Base-by-base conservation (phyloP, 2,329 filamentous ascomycete genomes). In the Zelopaecilomyces penicillatus region DNA sequence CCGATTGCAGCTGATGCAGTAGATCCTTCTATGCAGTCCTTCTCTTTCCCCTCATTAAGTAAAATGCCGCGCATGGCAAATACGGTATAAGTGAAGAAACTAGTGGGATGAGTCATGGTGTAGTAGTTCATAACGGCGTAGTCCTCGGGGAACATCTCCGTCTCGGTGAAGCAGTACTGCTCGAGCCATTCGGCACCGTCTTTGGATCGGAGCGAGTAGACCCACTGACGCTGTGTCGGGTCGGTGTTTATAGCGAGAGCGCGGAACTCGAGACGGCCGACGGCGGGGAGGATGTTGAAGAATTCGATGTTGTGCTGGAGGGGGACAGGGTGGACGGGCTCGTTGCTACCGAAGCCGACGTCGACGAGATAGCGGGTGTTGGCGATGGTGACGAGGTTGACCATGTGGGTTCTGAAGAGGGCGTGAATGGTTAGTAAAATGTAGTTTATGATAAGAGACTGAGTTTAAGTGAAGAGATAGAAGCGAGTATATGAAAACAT, bases 261-360 rank as follows among this genome's bases (percentile, higher is more conserved):
- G 19, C 56, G 57, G 52, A 64, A 56, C 39, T 63, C 55, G 30
- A 82, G 61, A 6, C 68, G 68, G 44, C 74, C 68, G 37, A 69
- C 60, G 5, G 65, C 62, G 3, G 69, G 67, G 0, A 64, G 63
- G 5, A 80, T 63, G 32, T 71, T 69, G 7, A 52, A 46, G 35
- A 59, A 54, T 19, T 56, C 50, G 43, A 48, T 19, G 11, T 49
- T 52, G 37, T 53, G 26, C 1, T 56, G 43, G 5, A 69, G 54
- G 1, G 55, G 61, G 1, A 69, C 41, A 4, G 67, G 67, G 1
- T 48, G 38, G 28, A 55, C 50, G 4, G 65, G 48, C 6, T 55
- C 57, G 50, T 75, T 70, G 43, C 68, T 69, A 19, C 80, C 80
- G 53, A 81, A 83, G 28, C 75, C 79, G 10, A 83, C 75, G 54